Evolutionary conservation across 2,329 filamentous ascomycete species (phyloP).

Genomic region (Neofusicoccum kwambonambiense): DNA sequence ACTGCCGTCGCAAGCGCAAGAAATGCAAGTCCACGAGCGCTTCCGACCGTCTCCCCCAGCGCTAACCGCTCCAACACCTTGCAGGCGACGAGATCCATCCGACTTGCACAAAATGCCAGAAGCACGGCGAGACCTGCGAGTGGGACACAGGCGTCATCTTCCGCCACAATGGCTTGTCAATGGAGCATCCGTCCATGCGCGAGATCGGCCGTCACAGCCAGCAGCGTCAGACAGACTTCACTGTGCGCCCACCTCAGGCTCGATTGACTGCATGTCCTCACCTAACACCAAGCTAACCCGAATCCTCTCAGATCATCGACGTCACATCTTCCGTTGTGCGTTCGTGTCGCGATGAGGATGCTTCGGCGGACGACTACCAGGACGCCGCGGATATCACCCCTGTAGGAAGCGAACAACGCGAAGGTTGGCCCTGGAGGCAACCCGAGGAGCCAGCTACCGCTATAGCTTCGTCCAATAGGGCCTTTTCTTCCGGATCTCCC

Average conservation of each 20-base stretch:
- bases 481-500: neutral
- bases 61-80: neutral
- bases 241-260: neutral
- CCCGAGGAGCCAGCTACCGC: neutral
- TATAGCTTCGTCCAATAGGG: neutral
- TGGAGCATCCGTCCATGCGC: slow-evolving; percentile 15
- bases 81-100: slow-evolving; percentile 23
- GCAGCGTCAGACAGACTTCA: slow-evolving; percentile 11
- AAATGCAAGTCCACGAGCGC: slow-evolving; percentile 19
- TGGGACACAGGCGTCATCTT: slow-evolving; percentile 24
- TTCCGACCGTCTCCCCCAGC: too few species aligned
- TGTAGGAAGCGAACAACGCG: neutral
- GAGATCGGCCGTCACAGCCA: slow-evolving; percentile 19
- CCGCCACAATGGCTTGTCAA: slow-evolving; percentile 19
- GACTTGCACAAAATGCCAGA: slow-evolving; percentile 22
- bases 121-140: slow-evolving; percentile 21
- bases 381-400: neutral
- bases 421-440: neutral
- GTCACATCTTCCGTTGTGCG: slow-evolving; percentile 13
- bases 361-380: neutral
- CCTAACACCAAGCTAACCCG: neutral
- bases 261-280: neutral
- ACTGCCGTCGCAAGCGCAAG: slow-evolving; percentile 22
- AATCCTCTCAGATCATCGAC: slow-evolving; percentile 9
- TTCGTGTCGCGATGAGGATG: slow-evolving; percentile 9